Evolutionary conservation across 768 basidiomycete species (phyloP).

Genomic region (Paxillus rubicundulus): DNA sequence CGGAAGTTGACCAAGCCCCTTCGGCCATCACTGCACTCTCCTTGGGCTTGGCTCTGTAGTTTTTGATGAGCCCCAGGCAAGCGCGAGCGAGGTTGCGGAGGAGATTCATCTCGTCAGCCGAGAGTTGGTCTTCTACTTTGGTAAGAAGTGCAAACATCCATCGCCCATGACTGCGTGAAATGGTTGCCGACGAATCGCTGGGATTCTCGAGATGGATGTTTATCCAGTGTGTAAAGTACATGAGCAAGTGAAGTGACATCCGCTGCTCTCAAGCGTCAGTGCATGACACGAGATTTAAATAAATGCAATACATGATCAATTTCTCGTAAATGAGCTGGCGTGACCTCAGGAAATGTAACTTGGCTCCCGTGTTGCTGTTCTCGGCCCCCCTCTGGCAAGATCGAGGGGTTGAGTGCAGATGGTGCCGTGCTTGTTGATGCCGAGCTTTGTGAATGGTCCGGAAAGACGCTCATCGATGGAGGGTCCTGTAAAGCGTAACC

Average conservation of each 20-base stretch:
- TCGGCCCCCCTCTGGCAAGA: neutral
- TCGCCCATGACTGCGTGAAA: slow-evolving; percentile 58
- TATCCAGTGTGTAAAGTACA: slow-evolving; percentile 85
- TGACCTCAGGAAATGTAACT: slow-evolving; percentile 51
- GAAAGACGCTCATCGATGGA: neutral
- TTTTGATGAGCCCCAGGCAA: slow-evolving; percentile 54
- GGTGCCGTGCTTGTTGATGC: neutral
- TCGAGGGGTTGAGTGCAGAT: neutral
- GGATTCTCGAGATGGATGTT: slow-evolving; percentile 52
- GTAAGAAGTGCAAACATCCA: slow-evolving; percentile 80
- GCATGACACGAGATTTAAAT: neutral
- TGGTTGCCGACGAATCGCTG: slow-evolving; percentile 36
- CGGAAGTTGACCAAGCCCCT: neutral
- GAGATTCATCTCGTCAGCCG: slow-evolving; percentile 75
- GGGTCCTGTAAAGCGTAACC: neutral
- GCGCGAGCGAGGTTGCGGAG: slow-evolving; percentile 73
- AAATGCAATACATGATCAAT: slow-evolving; percentile 63
- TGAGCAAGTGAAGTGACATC: slow-evolving; percentile 69
- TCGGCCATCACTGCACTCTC: slow-evolving; percentile 10
- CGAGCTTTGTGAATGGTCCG: neutral
- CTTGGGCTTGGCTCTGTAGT: slow-evolving; percentile 18
- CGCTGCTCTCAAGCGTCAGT: slow-evolving; percentile 41
- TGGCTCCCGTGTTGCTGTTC: slow-evolving; percentile 1
- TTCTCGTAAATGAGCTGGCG: slow-evolving; percentile 50
- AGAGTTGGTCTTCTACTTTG: slow-evolving; percentile 64